Conservation (phyloP, 352 stramenopile genomes). For the Phytophthora syringae region DNA sequence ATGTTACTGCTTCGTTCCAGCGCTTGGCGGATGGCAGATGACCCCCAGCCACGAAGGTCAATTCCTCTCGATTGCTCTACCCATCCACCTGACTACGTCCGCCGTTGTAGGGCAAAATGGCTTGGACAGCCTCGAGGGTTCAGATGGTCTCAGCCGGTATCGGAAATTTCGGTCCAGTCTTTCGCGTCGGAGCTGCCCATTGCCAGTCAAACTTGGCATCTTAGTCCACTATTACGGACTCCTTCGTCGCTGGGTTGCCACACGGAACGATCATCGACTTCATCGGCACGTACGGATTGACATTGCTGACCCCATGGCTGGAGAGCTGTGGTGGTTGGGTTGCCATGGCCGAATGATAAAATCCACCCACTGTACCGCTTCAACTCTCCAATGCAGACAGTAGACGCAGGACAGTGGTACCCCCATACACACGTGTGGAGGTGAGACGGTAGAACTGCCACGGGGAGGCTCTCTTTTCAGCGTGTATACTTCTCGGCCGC, state of each 20-base stretch:
- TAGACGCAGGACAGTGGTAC: too few relatives aligned
- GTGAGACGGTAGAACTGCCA: too few relatives aligned
- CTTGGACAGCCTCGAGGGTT: constrained; percentile 30
- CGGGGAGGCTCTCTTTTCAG: too few relatives aligned
- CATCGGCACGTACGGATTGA: not conserved
- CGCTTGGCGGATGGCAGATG: constrained; percentile 33
- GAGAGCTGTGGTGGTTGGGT: constrained; percentile 10
- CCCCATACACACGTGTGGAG: too few relatives aligned
- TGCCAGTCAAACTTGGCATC: constrained; percentile 16
- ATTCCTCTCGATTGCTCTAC: constrained; percentile 4
- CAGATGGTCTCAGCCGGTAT: constrained; percentile 23
- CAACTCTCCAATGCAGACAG: too few relatives aligned
- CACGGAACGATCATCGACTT: constrained; percentile 7
- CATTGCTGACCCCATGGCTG: constrained; percentile 20
- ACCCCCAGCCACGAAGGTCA: not conserved
- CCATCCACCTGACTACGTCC: constrained; percentile 15
- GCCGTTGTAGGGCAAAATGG: not conserved
- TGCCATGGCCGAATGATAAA: constrained; percentile 29
- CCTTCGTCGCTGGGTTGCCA: constrained; percentile 13
- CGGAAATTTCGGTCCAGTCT: not conserved
- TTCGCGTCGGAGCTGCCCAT: not conserved
- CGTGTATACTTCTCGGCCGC: too few relatives aligned
- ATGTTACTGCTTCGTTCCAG: constrained; percentile 29
- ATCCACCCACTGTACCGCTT: constrained; percentile 17
- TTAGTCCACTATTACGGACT: constrained; percentile 22